A percentile compares a stretch with the other conserved stretches of the same genome.
These are phyloP conservation scores for Metarhizium sp. DNA, from an alignment of 2,329 filamentous ascomycete genomes.

Conservation along the genomic window DNA sequence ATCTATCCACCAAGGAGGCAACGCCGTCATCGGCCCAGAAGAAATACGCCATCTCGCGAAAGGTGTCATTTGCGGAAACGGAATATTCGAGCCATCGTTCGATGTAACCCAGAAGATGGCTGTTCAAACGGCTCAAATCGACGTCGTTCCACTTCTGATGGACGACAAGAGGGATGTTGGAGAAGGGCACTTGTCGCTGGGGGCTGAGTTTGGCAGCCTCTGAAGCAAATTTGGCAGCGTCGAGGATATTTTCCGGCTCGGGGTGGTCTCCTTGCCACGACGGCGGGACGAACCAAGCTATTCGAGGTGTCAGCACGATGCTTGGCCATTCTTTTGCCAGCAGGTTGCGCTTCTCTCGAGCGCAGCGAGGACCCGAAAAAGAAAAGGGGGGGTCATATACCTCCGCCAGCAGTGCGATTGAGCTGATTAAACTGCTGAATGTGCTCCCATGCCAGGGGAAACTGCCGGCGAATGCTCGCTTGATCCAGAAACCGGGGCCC, in stretches of 20 bases:
- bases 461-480: slow-evolving; percentile 3
- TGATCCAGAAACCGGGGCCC: background rate
- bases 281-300: slow-evolving; percentile 15
- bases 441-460: slow-evolving; percentile 12
- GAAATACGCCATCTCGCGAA: slow-evolving; percentile 14
- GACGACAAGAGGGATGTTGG: slow-evolving; percentile 16
- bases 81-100: slow-evolving; percentile 14
- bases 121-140: slow-evolving; percentile 10
- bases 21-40: slow-evolving; percentile 15
- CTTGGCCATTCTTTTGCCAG: too few species aligned
- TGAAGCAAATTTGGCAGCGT: slow-evolving; percentile 12
- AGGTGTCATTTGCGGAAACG: slow-evolving; percentile 1
- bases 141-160: slow-evolving; percentile 14
- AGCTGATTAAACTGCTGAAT: slow-evolving; percentile 9
- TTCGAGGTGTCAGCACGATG: background rate
- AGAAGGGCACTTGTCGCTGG: slow-evolving; percentile 11
- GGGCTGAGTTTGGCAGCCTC: slow-evolving; percentile 6
- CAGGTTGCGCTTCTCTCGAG: background rate
- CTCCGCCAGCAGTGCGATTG: slow-evolving; percentile 10
- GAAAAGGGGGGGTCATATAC: slow-evolving; percentile 6
- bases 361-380: background rate
- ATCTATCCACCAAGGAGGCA: slow-evolving; percentile 10
- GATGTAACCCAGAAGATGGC: slow-evolving; percentile 11
- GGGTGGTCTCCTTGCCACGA: slow-evolving; percentile 10
- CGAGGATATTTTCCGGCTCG: slow-evolving; percentile 11